Evolutionary conservation across 108 stramenopile species (phyloP).

Genomic region (Nitzschia sp.): DNA sequence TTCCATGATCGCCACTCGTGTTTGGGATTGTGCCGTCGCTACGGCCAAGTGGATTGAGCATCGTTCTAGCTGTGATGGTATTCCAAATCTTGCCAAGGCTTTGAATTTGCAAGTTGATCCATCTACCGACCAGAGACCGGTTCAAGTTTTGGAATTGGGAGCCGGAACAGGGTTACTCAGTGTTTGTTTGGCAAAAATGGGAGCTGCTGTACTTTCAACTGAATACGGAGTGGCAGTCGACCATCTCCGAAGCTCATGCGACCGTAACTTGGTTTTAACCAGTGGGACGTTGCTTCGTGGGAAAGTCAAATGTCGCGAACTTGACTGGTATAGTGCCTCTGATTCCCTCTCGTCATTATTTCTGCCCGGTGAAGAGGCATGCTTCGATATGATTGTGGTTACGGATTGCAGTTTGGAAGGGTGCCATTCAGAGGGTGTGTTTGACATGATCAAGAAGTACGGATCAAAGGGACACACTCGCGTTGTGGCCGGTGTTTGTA

Average conservation of each 20-base stretch:
- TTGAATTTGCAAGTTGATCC: slow-evolving; percentile 4
- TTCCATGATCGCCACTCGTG: slow-evolving; percentile 19
- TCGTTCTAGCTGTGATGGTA: background rate
- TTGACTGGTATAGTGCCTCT: slow-evolving; percentile 23
- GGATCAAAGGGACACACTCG: slow-evolving; percentile 23
- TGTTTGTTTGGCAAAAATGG: slow-evolving; percentile 33
- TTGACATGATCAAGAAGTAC: slow-evolving; percentile 24
- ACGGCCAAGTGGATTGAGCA: slow-evolving; percentile 30
- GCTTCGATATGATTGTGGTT: slow-evolving; percentile 28
- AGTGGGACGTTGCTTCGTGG: background rate
- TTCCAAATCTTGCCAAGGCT: slow-evolving; percentile 7
- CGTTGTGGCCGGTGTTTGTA: slow-evolving; percentile 16
- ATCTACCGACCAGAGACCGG: background rate
- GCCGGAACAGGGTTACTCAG: slow-evolving; percentile 28
- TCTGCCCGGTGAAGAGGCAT: background rate
- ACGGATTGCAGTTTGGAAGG: slow-evolving; percentile 20
- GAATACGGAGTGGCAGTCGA: slow-evolving; percentile 18
- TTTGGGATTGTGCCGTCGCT: slow-evolving; percentile 32
- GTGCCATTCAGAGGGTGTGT: slow-evolving; percentile 7
- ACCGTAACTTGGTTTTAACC: background rate
- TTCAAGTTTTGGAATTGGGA: slow-evolving; percentile 29
- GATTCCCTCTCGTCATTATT: slow-evolving; percentile 18
- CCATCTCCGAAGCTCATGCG: background rate
- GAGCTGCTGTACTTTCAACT: slow-evolving; percentile 25
- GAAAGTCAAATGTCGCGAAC: slow-evolving; percentile 21